These are phyloP conservation scores for Podosphaera xanthii DNA, from an alignment of 2,329 filamentous ascomycete species.

Conservation along the genomic window DNA sequence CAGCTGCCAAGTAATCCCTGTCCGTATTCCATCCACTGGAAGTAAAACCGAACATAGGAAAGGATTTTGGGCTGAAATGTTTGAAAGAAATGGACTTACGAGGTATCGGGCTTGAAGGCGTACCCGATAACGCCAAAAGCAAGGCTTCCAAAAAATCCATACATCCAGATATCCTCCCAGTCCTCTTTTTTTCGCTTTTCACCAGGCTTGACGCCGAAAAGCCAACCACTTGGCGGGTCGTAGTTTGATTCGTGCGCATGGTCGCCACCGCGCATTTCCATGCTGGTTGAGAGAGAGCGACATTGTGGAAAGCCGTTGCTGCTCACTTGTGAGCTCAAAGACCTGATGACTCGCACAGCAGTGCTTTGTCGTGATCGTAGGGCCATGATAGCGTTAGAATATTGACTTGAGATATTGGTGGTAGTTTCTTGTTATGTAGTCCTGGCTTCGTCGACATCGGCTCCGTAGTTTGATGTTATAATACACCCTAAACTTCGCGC, in stretches of 20 bases:
- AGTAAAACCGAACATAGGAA: too few species aligned
- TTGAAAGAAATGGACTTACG: constrained; percentile 38
- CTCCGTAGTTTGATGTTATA: too few species aligned
- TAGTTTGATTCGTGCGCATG: constrained; percentile 32
- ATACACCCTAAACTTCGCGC: too few species aligned
- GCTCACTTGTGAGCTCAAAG: not conserved
- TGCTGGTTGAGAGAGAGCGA: not conserved
- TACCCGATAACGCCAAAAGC: constrained; percentile 55
- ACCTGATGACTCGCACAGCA: not conserved
- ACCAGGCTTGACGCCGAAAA: constrained; percentile 82
- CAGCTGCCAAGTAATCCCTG: too few species aligned
- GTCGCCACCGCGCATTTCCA: not conserved
- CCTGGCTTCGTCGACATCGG: too few species aligned
- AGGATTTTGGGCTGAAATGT: not conserved
- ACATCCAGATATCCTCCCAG: constrained; percentile 75
- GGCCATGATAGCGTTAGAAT: too few species aligned
- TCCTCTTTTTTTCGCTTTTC: constrained; percentile 93
- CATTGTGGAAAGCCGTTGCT: not conserved
- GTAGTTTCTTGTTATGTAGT: too few species aligned
- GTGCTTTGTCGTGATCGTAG: too few species aligned
- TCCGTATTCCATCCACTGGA: too few species aligned
- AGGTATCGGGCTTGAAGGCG: constrained; percentile 95
- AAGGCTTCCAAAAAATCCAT: constrained; percentile 64
- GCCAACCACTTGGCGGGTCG: constrained; percentile 76
- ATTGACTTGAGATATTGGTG: too few species aligned